These are phyloP conservation scores for Xerocomus minutiporus DNA, from an alignment of 1,284 basidiomycete species.

Conservation along the genomic window DNA sequence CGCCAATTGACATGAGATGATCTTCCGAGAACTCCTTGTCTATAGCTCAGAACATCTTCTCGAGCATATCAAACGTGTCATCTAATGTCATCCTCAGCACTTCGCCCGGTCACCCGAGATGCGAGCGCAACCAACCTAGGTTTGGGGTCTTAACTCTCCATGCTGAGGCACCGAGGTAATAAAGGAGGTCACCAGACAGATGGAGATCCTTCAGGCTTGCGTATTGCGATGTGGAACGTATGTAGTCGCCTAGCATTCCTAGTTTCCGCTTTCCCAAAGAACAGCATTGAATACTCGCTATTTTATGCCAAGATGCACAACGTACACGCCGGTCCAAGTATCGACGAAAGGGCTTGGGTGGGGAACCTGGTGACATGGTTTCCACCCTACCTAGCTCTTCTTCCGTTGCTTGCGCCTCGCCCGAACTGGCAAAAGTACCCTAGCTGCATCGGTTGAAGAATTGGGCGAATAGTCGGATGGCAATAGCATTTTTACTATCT, in stretches of 20 bases:
- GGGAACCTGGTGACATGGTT: background rate
- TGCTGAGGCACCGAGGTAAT: slow-evolving; percentile 9
- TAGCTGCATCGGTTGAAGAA: background rate
- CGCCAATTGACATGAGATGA: background rate
- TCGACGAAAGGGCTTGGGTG: background rate
- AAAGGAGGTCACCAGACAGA: slow-evolving; percentile 16
- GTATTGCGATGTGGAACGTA: background rate
- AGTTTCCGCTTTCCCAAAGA: background rate
- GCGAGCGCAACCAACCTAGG: slow-evolving; percentile 3
- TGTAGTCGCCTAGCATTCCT: background rate
- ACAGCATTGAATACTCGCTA: background rate
- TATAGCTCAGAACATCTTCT: slow-evolving; percentile 22
- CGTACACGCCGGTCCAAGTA: background rate
- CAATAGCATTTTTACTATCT: slow-evolving; percentile 22
- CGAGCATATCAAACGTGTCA: slow-evolving; percentile 19
- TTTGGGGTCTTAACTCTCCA: slow-evolving; percentile 18
- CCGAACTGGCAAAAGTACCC: background rate
- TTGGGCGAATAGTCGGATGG: background rate
- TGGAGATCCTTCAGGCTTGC: slow-evolving; percentile 14
- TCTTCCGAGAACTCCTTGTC: background rate
- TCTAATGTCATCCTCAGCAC: background rate
- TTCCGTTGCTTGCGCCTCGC: background rate
- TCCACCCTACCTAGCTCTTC: background rate
- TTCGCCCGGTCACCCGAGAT: background rate
- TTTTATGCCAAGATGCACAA: background rate